Conservation (phyloP, 257 asterid genomes). For the Plantago elongata region DNA sequence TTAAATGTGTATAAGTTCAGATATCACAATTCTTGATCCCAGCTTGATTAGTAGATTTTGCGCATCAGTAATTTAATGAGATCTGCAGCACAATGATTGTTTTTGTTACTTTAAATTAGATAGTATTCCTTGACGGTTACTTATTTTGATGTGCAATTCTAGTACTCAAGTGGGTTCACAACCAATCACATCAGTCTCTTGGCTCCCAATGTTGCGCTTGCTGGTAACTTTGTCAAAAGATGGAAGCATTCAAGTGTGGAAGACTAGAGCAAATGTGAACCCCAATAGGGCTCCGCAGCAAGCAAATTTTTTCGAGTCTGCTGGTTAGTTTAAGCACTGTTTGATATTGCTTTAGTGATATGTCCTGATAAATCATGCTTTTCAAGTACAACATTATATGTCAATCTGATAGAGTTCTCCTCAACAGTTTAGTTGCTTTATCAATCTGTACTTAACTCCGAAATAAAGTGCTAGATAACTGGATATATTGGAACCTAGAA, state of each 20-base stretch:
- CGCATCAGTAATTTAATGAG: constrained; percentile 13
- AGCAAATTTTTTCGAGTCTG: constrained; percentile 94
- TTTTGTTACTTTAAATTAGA: constrained; percentile 16
- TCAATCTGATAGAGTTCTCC: not conserved
- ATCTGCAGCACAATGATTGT: not conserved
- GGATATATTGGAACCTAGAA: too few species aligned
- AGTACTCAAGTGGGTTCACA: constrained; percentile 99
- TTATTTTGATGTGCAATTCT: constrained; percentile 36
- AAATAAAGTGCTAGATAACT: too few species aligned
- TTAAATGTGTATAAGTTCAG: constrained; percentile 3
- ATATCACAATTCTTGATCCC: constrained; percentile 14
- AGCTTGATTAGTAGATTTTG: constrained; percentile 14
- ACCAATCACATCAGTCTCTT: constrained; percentile 87
- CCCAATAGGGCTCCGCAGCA: constrained; percentile 90
- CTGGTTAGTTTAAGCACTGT: constrained; percentile 58
- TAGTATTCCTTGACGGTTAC: constrained; percentile 19
- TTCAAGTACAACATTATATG: not conserved
- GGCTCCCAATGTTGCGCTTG: constrained; percentile 84
- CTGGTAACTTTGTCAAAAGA: constrained; percentile 92
- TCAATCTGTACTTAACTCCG: not conserved
- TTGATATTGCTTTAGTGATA: constrained; percentile 16
- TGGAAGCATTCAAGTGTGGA: constrained; percentile 97
- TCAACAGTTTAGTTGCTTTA: not conserved
- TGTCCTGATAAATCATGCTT: constrained; percentile 13
- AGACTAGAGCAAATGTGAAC: constrained; percentile 74